phyloP scores from a whole-genome alignment of 805 yeast genomes.

The Starmerella davenportii region DNA sequence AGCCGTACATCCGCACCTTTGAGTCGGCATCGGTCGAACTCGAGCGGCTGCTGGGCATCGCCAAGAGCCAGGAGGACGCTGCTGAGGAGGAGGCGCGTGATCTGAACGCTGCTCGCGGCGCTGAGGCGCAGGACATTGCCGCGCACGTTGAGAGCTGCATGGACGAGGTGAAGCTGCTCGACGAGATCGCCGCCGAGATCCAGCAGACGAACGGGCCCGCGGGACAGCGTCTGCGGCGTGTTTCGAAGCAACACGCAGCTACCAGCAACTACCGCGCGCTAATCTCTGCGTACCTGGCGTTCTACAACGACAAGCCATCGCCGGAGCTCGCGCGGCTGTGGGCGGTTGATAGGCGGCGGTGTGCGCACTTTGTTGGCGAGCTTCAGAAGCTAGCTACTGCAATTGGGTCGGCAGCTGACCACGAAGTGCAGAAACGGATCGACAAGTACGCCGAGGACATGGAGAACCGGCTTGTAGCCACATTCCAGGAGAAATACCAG shows the following conservation, averaged over 20 bases:
- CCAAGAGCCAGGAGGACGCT: constrained; percentile 32
- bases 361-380: constrained; percentile 54
- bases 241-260: constrained; percentile 52
- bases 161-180: constrained; percentile 24
- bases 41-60: constrained; percentile 39
- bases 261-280: constrained; percentile 55
- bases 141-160: constrained; percentile 27
- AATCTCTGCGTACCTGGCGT: constrained; percentile 59
- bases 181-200: constrained; percentile 20
- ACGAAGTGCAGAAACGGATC: constrained; percentile 28
- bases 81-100: constrained; percentile 40
- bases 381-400: constrained; percentile 47
- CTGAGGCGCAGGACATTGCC: constrained; percentile 41
- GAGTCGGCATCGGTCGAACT: constrained; percentile 68
- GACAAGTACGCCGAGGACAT: constrained; percentile 57
- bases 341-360: constrained; percentile 39
- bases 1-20: constrained; percentile 84
- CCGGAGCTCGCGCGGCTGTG: constrained; percentile 41
- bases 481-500: constrained; percentile 58
- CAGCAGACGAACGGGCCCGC: constrained; percentile 19
- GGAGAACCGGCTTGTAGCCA: constrained; percentile 51
- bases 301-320: constrained; percentile 39
- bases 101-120: constrained; percentile 49
- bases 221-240: constrained; percentile 20
- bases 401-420: constrained; percentile 24